These are phyloP conservation scores for Amanita exitialis DNA, from an alignment of 768 basidiomycete genomes.

Conservation along the genomic window DNA sequence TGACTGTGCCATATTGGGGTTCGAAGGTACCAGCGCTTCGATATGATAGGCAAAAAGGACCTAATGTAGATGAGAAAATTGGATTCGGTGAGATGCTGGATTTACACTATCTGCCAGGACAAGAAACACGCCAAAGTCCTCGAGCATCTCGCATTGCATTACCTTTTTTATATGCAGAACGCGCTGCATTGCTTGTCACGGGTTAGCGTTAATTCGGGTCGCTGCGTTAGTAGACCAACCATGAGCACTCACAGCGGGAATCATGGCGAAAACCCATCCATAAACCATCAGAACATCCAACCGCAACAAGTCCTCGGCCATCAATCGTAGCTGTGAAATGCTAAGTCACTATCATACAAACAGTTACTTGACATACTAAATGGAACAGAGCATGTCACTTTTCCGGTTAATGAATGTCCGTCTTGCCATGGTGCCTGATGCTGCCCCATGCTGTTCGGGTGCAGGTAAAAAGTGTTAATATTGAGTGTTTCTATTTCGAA, in stretches of 20 bases:
- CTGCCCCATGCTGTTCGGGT: slow-evolving; percentile 42
- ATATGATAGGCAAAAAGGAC: slow-evolving; percentile 91
- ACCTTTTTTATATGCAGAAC: slow-evolving; percentile 92
- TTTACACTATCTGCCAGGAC: slow-evolving; percentile 85
- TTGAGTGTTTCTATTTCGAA: slow-evolving; percentile 91
- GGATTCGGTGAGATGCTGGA: background rate
- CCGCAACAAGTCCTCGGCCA: slow-evolving; percentile 77
- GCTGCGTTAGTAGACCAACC: background rate
- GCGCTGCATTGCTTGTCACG: slow-evolving; percentile 70
- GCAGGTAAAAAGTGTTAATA: slow-evolving; percentile 78
- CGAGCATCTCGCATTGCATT: slow-evolving; percentile 91
- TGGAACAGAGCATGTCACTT: slow-evolving; percentile 92
- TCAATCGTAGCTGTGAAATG: slow-evolving; percentile 63
- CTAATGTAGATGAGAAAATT: slow-evolving; percentile 22
- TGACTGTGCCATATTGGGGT: slow-evolving; percentile 57
- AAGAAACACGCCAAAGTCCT: slow-evolving; percentile 94
- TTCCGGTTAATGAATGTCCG: slow-evolving; percentile 59
- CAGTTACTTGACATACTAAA: slow-evolving; percentile 53
- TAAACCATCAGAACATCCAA: slow-evolving; percentile 93
- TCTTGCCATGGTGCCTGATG: slow-evolving; percentile 58
- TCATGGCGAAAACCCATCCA: slow-evolving; percentile 96
- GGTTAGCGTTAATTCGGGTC: background rate
- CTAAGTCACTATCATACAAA: background rate
- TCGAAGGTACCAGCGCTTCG: slow-evolving; percentile 90
- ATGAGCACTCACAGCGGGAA: slow-evolving; percentile 53